These are phyloP conservation scores for Diddensiella transvaalensis DNA, from an alignment of 805 yeast genomes.

Conservation along the genomic window DNA sequence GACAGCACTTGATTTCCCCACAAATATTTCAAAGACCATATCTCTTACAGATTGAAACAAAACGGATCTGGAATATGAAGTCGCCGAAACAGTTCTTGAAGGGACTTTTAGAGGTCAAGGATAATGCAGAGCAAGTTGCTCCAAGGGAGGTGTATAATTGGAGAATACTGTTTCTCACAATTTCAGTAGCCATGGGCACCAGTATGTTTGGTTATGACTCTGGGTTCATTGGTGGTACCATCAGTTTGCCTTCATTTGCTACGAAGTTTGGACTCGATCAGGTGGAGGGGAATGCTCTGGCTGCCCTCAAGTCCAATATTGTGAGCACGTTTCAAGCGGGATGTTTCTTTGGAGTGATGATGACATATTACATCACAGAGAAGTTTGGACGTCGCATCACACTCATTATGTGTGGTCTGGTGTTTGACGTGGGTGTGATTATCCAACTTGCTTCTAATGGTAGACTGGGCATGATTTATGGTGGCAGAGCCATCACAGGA, in stretches of 20 bases:
- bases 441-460: slow-evolving; percentile 23
- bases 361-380: slow-evolving; percentile 36
- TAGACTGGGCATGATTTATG: slow-evolving; percentile 39
- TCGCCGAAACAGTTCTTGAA: neutral
- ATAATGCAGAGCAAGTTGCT: slow-evolving; percentile 25
- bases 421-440: slow-evolving; percentile 26
- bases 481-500: slow-evolving; percentile 51
- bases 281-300: slow-evolving; percentile 28
- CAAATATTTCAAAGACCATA: too few relatives aligned
- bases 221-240: slow-evolving; percentile 42
- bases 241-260: slow-evolving; percentile 43
- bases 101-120: slow-evolving; percentile 6
- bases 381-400: slow-evolving; percentile 10
- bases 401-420: slow-evolving; percentile 38
- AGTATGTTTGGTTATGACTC: slow-evolving; percentile 48
- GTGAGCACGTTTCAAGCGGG: slow-evolving; percentile 30
- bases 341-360: slow-evolving; percentile 41
- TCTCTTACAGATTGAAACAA: too few relatives aligned
- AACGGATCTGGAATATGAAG: too few relatives aligned
- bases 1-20: too few relatives aligned
- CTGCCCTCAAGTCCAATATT: slow-evolving; percentile 12
- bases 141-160: slow-evolving; percentile 46
- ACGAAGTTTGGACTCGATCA: slow-evolving; percentile 42
- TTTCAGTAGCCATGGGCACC: slow-evolving; percentile 48
- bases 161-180: slow-evolving; percentile 41